Base-by-base conservation (phyloP, 352 stramenopile genomes). In the Phytophthora tubulina region DNA sequence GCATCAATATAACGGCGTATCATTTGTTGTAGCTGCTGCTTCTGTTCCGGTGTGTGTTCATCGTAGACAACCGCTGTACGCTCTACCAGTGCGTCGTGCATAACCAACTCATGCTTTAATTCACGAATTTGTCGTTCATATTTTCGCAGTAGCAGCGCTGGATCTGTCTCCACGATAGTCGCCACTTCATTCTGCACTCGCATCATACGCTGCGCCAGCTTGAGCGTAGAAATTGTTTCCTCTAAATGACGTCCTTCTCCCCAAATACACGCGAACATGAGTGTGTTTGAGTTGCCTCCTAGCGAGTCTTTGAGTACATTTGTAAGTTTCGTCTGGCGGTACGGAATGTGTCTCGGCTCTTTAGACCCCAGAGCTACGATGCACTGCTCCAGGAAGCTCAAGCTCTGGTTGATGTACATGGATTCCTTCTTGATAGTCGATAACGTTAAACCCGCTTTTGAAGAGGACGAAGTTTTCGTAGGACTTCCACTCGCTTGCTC, bases 341-440 rank as follows among this genome's bases (percentile, higher is more conserved):
- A 99, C 17, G 95, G 96, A 42, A 99, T 92, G 71, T 98, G 91
- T 4, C 82, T 74, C 39, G 75, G 76, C 56, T 90, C 81, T 42
- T 91, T 82, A 1, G 86, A 75, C 14, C 85, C 88, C 33, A 98
- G 74, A 9, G 93, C 94, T 4, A 98, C 88, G 63, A 98, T 97
- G 68, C 95, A 98, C 66, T 98, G 94, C 83, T 99, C 93, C 27
- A 99, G 78, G 63, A 97, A 98, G 51, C 93, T 98, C 38, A 99
- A 80, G 39, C 89, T 98, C 81, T 98, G 95, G 78, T 99, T 99
- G 69, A 99, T 99, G 81, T 99, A 98, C 85, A 97, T 98, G 42
- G 89, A 97, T 71, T 99, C 97, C 70, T 98, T 97, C 83, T 98
- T 97, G 71, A 98, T 97, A 2, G 93, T 96, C 33, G 86, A 84